Evolutionary conservation across 768 basidiomycete genomes (phyloP), one percentile per base, ranked within the genome.

Genomic region (Mycena belliarum): DNA sequence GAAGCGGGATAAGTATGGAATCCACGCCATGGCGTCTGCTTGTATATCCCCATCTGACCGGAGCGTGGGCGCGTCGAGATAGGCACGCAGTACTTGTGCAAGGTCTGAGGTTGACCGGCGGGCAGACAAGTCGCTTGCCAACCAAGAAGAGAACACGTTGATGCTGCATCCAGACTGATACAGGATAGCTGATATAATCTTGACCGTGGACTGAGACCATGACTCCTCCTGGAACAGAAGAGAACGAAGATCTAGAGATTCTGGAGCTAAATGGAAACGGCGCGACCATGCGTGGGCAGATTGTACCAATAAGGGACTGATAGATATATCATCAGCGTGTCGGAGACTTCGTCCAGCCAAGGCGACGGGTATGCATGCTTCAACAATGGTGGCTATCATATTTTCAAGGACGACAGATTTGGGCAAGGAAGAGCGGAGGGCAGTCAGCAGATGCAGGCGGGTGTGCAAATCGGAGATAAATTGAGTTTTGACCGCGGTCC

Each of bases 131-230:
- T 71, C 68, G 1, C 73, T 70, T 8, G 68, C 61, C 6, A 84
- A 57, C 84, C 85, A 86, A 0, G 70, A 61, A 2, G 60, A 46
- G 43, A 77, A 75, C 3, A 60, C 51, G 6, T 65, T 61, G 9
- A 53, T 43, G 35, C 70, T 62, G 41, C 72, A 58, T 0, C 65
- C 53, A 32, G 72, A 68, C 47, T 67, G 70, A 65, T 85, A 86
- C 15, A 85, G 55, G 6, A 85, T 64, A 9, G 71, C 71, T 6
- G 71, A 63, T 15, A 85, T 67, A 21, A 80, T 78, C 35, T 67
- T 73, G 18, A 77, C 71, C 0, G 79, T 83, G 4, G 80, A 73
- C 2, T 63, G 56, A 0, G 77, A 75, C 79, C 83, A 85, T 0
- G 61, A 43, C 7, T 40, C 38, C 24, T 75, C 66, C 57, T 76